Evolutionary conservation across 1,284 basidiomycete genomes (phyloP), one percentile per base, ranked within the genome.

Genomic region (Thelephora terrestris): DNA sequence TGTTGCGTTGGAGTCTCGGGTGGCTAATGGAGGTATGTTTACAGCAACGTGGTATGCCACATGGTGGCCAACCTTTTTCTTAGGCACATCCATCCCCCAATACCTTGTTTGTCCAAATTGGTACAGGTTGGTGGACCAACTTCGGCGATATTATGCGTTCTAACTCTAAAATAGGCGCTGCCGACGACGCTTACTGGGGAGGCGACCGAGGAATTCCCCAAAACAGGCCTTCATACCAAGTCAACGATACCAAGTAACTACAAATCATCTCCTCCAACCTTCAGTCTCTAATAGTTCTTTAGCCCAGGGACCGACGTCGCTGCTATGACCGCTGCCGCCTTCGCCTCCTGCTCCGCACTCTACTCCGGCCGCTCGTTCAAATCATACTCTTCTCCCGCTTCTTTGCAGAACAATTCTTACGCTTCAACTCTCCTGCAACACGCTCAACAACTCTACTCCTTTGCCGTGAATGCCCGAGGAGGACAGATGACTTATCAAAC

Each of bases 221-320:
- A 12, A 78, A 81, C 27, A 79, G 92, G 29, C 76, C 81, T 0
- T 79, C 85, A 0, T 93, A 79, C 66, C 79, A 81, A 56, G 79
- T 96, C 57, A 91, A 92, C 52, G 65, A 74, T 47, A 80, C 80
- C 2, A 71, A 62, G 71, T 70, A 45, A 34, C 61, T 52, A 7
- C 9, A 14, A 29, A 10, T 14, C 29, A 39, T 25, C 29, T 40
- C 45, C 25, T 24, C 29, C 36, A 7, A 40, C 21, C 12, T 20
- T 32, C n/a, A 43, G 12, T 5, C 38, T 1, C 44, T 20, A 9
- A 6, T 4, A 7, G 9, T 48, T n/a, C 44, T 27, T 3, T 52
- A 70, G 78, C 43, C 91, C 92, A 1, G 93, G 93, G 34, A 95
- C 93, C 0, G 93, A 97, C 58, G 90, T 78, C 17, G 89, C 88